A percentile compares a stretch with the other conserved stretches of the same genome.
Evolutionary conservation across 73 alveolate genomes (phyloP).

Genomic region (Stentor coeruleus): DNA sequence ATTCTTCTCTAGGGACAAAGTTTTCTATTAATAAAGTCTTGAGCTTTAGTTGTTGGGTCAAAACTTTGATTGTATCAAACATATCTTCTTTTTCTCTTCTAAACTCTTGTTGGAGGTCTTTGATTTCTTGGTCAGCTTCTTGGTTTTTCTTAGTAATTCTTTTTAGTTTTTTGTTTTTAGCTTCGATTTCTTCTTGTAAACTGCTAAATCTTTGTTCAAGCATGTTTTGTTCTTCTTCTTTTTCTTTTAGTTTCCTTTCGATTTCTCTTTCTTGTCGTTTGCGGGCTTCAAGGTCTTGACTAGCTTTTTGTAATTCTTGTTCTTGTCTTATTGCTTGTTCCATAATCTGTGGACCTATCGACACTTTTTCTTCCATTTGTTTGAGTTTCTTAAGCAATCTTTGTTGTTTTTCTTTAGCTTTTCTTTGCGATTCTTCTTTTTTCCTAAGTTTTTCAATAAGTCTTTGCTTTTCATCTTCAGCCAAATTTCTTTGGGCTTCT

Average conservation of each 20-base stretch:
- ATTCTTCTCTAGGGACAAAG: slow-evolving; percentile 83
- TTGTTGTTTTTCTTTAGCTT: slow-evolving; percentile 78
- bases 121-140: slow-evolving; percentile 53
- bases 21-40: slow-evolving; percentile 69
- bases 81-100: slow-evolving; percentile 77
- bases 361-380: slow-evolving; percentile 82
- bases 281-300: slow-evolving; percentile 81
- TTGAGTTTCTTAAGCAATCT: slow-evolving; percentile 78
- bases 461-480: slow-evolving; percentile 83
- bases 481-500: slow-evolving; percentile 55
- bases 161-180: slow-evolving; percentile 70
- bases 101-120: slow-evolving; percentile 63
- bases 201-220: slow-evolving; percentile 68
- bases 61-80: slow-evolving; percentile 68
- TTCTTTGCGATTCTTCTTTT: slow-evolving; percentile 73
- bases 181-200: slow-evolving; percentile 90
- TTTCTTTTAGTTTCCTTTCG: slow-evolving; percentile 66
- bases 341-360: slow-evolving; percentile 84
- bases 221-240: slow-evolving; percentile 67
- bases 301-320: slow-evolving; percentile 75
- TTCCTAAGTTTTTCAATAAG: slow-evolving; percentile 70
- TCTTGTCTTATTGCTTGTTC: slow-evolving; percentile 89
- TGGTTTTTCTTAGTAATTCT: slow-evolving; percentile 58
- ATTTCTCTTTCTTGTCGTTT: slow-evolving; percentile 61
- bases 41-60: slow-evolving; percentile 62